These are phyloP conservation scores for Meyerozyma smithsonii DNA, from an alignment of 1,139 yeast species.

Conservation along the genomic window DNA sequence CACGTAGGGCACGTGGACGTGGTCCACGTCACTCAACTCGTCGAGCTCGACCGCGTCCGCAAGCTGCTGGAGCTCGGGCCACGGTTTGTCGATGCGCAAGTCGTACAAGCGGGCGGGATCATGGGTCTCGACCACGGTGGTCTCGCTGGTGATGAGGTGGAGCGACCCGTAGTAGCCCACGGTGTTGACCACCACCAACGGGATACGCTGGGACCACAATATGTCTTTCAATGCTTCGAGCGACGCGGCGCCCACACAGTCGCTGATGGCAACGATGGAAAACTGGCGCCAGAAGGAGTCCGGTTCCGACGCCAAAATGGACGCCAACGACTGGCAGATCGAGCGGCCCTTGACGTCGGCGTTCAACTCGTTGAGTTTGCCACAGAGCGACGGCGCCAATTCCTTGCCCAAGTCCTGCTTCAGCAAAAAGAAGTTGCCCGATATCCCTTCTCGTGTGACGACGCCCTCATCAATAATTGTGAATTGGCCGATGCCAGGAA, in stretches of 20 bases:
- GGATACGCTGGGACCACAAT: constrained; percentile 45
- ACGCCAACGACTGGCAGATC: constrained; percentile 18
- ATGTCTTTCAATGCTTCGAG: constrained; percentile 27
- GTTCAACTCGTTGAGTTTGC: constrained; percentile 53
- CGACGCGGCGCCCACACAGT: constrained; percentile 15
- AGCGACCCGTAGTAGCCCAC: constrained; percentile 70
- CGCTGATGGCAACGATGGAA: constrained; percentile 49
- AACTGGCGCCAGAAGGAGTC: constrained; percentile 46
- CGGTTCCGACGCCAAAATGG: constrained; percentile 14
- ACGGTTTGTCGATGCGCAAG: constrained; percentile 66
- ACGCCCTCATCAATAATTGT: constrained; percentile 49
- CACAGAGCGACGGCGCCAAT: constrained; percentile 35
- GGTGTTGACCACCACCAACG: constrained; percentile 48
- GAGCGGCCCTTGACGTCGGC: constrained; percentile 47
- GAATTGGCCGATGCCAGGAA: constrained; percentile 75
- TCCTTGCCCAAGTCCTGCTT: constrained; percentile 41
- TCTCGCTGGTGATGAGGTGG: constrained; percentile 46
- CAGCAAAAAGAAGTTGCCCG: constrained; percentile 60
- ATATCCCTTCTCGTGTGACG: constrained; percentile 42
- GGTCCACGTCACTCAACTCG: constrained; percentile 43
- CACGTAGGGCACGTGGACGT: constrained; percentile 72
- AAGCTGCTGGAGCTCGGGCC: constrained; percentile 62
- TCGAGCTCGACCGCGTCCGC: constrained; percentile 49
- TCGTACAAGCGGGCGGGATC: constrained; percentile 60
- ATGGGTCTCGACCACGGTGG: constrained; percentile 73